Conservation (phyloP, 176 grass and related monocot genomes). For the Miscanthus lutarioriparius region DNA sequence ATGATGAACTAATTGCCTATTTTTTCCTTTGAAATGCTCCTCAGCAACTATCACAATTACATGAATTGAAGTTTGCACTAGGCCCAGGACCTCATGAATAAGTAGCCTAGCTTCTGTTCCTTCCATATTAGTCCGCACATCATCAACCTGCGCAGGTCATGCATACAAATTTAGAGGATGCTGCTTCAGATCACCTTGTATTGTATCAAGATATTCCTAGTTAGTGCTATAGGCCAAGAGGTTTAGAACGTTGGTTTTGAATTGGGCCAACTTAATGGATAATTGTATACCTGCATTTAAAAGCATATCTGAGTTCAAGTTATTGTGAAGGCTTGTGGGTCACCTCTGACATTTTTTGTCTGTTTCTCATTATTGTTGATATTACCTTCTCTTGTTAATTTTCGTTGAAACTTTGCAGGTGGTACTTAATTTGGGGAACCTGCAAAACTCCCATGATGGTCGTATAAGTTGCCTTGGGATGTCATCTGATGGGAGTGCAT, state of each 20-base stretch:
- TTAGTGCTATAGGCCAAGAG: slow-evolving; percentile 16
- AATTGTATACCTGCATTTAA: not conserved
- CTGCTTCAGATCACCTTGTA: not conserved
- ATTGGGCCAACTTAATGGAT: not conserved
- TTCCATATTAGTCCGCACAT: not conserved
- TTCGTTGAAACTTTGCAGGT: slow-evolving; percentile 37
- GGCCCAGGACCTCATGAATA: not conserved
- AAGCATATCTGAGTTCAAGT: not conserved
- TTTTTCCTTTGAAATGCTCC: not conserved
- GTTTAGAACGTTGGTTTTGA: slow-evolving; percentile 5
- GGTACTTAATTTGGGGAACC: slow-evolving; percentile 83
- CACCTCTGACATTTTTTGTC: not conserved
- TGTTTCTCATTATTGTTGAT: not conserved
- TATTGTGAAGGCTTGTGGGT: too few relatives aligned
- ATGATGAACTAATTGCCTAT: not conserved
- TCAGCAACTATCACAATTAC: not conserved
- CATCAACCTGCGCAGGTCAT: slow-evolving; percentile 2
- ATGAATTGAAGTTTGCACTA: not conserved
- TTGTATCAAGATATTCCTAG: not conserved
- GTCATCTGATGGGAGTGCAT: slow-evolving; percentile 93
- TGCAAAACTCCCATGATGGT: slow-evolving; percentile 82
- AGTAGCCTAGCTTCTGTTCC: not conserved
- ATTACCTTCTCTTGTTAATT: slow-evolving; percentile 11
- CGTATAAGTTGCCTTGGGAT: slow-evolving; percentile 92
- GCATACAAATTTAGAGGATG: slow-evolving; percentile 4